Evolutionary conservation across 768 basidiomycete species (phyloP), one percentile per base, ranked within the genome.

Genomic region (Collybiopsis luxurians): DNA sequence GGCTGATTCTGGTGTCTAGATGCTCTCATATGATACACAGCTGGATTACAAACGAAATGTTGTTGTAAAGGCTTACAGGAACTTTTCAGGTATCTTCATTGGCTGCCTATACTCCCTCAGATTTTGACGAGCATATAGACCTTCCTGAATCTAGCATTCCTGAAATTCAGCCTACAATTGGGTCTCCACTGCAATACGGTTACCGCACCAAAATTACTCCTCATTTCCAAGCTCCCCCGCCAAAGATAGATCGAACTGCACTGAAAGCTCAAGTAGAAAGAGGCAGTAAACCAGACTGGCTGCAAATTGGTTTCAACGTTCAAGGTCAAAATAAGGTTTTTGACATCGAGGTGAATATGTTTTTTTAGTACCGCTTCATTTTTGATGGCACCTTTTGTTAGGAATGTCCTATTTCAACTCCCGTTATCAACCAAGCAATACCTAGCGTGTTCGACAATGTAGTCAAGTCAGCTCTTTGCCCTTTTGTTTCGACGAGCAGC

Each of bases 151-250:
- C 78, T 0, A 69, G 75, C 0, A 72, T 96, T 1, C 95, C 96
- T 7, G 52, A 69, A 0, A 84, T 94, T 19, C 78, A 80, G 38
- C 71, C 85, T 0, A 97, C 95, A 0, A 85, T 94, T 6, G 81
- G 84, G n/a, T 94, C 92, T 0, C 97, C 96, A 0, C 76, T 91
- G 48, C 85, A 95, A 53, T 98, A 96, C 68, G 83, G 80, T 51
- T 99, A 99, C 69, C 85, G 96, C 30, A 99, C 97, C 1, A 99
- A 99, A 73, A 86, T 99, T 53, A 98, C 97, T 0, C 97, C 97
- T 0, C 97, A 99, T 68, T 98, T 98, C 59, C 91, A 95, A 23
- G 81, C 86, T 0, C 86, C 93, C 0, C 80, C 83, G 1, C 84
- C 78, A 59, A 66, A 44, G 47, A 24, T 3, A 55, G 64, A 61